Conservation (phyloP, 2,329 filamentous ascomycete species). For the Zelopaecilomyces penicillatus region DNA sequence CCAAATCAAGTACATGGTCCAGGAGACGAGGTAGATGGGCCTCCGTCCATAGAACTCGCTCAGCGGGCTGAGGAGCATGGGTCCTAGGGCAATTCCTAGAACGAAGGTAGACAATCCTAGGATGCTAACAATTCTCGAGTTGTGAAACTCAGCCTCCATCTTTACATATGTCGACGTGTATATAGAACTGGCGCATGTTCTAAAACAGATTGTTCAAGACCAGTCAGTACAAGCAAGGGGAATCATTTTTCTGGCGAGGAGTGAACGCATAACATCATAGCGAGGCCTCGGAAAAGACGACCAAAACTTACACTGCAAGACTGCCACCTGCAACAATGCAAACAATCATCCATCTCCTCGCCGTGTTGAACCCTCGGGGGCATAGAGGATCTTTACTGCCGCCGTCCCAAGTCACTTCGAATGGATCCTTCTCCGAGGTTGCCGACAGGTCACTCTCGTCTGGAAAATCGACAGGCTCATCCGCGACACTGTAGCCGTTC, state of each 20-base stretch:
- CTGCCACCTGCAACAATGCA: slow-evolving; percentile 65
- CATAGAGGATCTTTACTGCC: slow-evolving; percentile 63
- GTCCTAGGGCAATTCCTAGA: slow-evolving; percentile 59
- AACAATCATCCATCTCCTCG: slow-evolving; percentile 74
- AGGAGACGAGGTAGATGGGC: slow-evolving; percentile 70
- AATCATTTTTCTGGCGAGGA: background rate
- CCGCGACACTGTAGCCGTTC: slow-evolving; percentile 36
- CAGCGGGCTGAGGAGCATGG: slow-evolving; percentile 54
- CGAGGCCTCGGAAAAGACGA: slow-evolving; percentile 3
- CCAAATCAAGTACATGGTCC: slow-evolving; percentile 68
- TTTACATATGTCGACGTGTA: slow-evolving; percentile 78
- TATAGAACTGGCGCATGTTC: slow-evolving; percentile 78
- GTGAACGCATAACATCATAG: slow-evolving; percentile 2
- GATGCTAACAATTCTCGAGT: slow-evolving; percentile 64
- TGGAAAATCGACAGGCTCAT: slow-evolving; percentile 12
- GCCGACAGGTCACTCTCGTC: slow-evolving; percentile 5
- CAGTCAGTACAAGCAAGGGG: background rate
- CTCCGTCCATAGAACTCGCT: slow-evolving; percentile 76
- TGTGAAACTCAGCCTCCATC: slow-evolving; percentile 65
- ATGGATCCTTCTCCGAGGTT: slow-evolving; percentile 36
- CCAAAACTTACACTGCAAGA: slow-evolving; percentile 66
- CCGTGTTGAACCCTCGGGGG: slow-evolving; percentile 58
- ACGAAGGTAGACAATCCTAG: slow-evolving; percentile 79
- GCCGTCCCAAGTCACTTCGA: slow-evolving; percentile 46
- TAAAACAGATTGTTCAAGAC: slow-evolving; percentile 22